Base-by-base conservation (phyloP, 805 yeast species). In the Candida xyloterini region DNA sequence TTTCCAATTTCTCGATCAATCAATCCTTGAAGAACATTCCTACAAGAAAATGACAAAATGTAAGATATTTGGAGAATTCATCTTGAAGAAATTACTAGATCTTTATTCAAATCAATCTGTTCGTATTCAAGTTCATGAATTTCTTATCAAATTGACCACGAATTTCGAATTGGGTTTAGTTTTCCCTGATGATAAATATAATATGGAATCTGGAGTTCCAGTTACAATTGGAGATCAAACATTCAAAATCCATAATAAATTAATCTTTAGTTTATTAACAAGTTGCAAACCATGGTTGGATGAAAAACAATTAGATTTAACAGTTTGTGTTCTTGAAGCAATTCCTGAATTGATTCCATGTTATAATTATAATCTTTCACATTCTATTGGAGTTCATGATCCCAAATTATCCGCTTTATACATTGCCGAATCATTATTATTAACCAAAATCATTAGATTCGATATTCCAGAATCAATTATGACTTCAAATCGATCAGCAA, bases 281-380 rank as follows among this genome's bases (percentile, higher is more conserved):
- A 65, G 70, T 22, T 67, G 90, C 52, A 86, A 84, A 51, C 95
- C 96, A 1, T 81, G 95, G 86, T 89, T 84, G 46, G 82, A 84
- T 46, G 73, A 71, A 14, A 43, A 63, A 20, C 95, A 88, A 51
- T 64, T 81, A 40, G 72, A 73, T 10, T 67, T 84, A 13, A 73
- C 72, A 0, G 52, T 78, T 7, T 55, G 61, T 10, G 71, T 84
- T 13, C 64, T 91, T 27, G 44, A 60, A 4, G 55, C 65, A 25
- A 68, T 77, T 28, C 84, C 86, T 2, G 96, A 89, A 52, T 66
- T 91, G 15, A 70, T 85, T 1, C 79, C 87, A 1, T 84, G 89
- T 1, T 90, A 83, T 50, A 70, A 78, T 47, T 66, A 73, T 41
- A 72, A 78, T 63, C 53, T 79, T 10, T 71, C 76, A 2, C 62